A percentile compares a stretch with the other conserved stretches of the same genome.
Evolutionary conservation across 768 basidiomycete genomes (phyloP).

Genomic region (Hericium rajendrae): DNA sequence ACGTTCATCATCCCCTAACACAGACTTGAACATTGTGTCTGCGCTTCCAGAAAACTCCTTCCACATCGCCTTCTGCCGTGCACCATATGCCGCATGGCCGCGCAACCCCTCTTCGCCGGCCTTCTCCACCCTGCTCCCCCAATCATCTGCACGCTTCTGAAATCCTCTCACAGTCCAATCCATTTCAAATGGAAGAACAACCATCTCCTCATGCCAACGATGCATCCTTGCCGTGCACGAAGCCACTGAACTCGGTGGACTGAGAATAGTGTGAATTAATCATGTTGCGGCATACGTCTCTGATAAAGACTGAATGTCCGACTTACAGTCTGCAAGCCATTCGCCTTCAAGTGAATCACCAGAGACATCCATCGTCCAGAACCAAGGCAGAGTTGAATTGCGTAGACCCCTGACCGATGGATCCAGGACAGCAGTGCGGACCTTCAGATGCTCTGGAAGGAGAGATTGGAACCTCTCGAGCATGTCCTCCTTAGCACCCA

Average conservation of each 20-base stretch:
- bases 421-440: neutral
- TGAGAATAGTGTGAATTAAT: neutral
- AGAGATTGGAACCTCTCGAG: neutral
- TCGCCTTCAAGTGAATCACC: neutral
- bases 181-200: neutral
- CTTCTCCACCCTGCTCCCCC: too few species aligned
- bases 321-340: neutral
- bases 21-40: too few species aligned
- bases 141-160: too few species aligned
- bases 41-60: too few species aligned
- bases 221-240: neutral
- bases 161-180: neutral
- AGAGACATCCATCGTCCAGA: neutral
- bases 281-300: too few species aligned
- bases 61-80: too few species aligned
- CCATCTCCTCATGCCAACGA: neutral
- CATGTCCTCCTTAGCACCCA: neutral
- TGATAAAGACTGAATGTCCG: neutral
- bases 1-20: too few species aligned
- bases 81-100: too few species aligned
- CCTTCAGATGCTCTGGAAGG: neutral
- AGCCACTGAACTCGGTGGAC: neutral
- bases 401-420: neutral
- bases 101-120: too few species aligned
- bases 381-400: neutral